Evolutionary conservation across 78 protist species (phyloP).

Genomic region (Monocercomonoides exilis): DNA sequence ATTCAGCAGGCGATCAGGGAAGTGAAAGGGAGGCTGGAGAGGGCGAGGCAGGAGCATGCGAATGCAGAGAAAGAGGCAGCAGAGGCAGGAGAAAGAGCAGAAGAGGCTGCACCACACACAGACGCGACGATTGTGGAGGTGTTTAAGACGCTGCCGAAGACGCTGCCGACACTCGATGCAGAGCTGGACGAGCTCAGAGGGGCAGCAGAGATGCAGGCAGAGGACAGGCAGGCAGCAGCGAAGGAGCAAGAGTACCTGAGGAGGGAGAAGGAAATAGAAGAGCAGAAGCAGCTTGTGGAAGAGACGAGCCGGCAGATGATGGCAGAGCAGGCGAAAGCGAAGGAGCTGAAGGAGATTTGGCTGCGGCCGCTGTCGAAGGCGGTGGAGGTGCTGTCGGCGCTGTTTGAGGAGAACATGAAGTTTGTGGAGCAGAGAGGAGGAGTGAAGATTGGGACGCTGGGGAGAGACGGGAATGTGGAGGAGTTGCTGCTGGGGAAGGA

Average conservation of each 20-base stretch:
- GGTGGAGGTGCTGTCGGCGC: background rate
- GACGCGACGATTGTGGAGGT: background rate
- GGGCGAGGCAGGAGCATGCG: no score
- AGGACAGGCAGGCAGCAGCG: background rate
- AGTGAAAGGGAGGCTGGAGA: no score
- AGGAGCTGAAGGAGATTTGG: background rate
- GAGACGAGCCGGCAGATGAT: background rate
- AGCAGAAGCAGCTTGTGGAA: background rate
- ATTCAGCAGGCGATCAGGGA: no score
- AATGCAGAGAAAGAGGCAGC: no score
- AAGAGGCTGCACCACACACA: background rate
- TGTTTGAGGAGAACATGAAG: background rate
- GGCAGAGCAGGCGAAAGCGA: background rate
- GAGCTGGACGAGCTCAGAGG: background rate
- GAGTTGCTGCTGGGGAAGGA: background rate
- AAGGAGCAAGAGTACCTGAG: background rate
- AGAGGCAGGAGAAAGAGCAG: background rate
- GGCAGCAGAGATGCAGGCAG: background rate
- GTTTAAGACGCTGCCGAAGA: background rate
- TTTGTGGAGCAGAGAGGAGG: background rate
- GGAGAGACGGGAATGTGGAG: background rate
- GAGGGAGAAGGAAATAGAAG: background rate
- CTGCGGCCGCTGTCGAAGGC: background rate
- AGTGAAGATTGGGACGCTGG: background rate
- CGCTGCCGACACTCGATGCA: background rate